Evolutionary conservation across 768 basidiomycete species (phyloP), one percentile per base, ranked within the genome.

Genomic region (Tylopilus plumbeoviolaceoides): DNA sequence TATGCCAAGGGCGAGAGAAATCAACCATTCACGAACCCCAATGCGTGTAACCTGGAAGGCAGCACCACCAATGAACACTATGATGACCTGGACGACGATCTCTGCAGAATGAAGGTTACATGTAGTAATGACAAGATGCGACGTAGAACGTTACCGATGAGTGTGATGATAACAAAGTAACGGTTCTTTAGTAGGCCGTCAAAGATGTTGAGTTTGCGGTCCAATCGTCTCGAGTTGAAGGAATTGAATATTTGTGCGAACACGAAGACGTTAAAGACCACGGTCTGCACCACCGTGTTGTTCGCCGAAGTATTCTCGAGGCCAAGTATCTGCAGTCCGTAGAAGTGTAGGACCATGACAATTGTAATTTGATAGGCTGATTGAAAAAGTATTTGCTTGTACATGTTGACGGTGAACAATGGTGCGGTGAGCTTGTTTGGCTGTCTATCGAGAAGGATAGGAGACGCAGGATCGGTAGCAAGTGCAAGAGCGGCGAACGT

Each of bases 191-290:
- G 61, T 28, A 98, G 79, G 38, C 92, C 91, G 56, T 87, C 84
- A 61, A 98, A 92, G 54, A 98, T 81, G 70, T 99, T 98, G 54
- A 94, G 76, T 46, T 83, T 81, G 54, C 79, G 82, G 63, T 98
- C 95, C 43, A 98, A 75, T 35, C 92, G 78, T 48, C 97, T 78
- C 60, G 89, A 91, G 66, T 98, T 99, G 69, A 98, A 68, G 40
- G 91, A 93, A 72, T 95, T 97, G 79, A 89, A 94, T 60, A 99
- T 94, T 70, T 98, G 97, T 27, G 91, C 90, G 66, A 98, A 98
- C 45, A 98, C 95, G 63, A 98, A 99, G n/a, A 85, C 81, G 63
- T 98, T 99, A 82, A 99, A 99, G 30, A 98, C 91, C 17, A 98
- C 74, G 0, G 95, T 94, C 63, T 86, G 83, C 21, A 95, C 76